phyloP scores from a whole-genome alignment of 768 basidiomycete species.

The Agaricus sinodeliciosus region DNA sequence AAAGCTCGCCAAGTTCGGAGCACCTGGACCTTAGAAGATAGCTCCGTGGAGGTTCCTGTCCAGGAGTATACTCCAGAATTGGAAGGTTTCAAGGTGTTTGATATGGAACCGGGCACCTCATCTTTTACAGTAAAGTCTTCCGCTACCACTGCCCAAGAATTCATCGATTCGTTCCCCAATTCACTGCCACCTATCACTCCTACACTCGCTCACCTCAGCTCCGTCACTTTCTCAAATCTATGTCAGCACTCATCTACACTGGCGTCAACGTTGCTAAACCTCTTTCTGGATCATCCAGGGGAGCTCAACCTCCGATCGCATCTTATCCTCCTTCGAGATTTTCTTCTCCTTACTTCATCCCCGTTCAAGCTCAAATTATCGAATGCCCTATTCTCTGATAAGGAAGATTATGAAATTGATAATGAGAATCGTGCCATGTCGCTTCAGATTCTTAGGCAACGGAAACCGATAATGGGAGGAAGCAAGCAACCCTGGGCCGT shows the following conservation, averaged over 20 bases:
- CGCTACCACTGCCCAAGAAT: slow-evolving; percentile 29
- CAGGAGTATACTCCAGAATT: slow-evolving; percentile 29
- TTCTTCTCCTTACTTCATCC: slow-evolving; percentile 65
- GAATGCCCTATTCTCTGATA: slow-evolving; percentile 73
- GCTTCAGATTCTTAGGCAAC: slow-evolving; percentile 27
- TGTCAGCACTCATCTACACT: slow-evolving; percentile 56
- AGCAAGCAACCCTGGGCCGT: slow-evolving; percentile 47
- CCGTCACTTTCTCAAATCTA: slow-evolving; percentile 57
- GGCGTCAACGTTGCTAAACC: slow-evolving; percentile 56
- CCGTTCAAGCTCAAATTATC: slow-evolving; percentile 67
- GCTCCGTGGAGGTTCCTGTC: background rate
- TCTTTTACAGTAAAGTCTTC: slow-evolving; percentile 20
- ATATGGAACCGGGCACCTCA: slow-evolving; percentile 55
- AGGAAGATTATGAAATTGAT: slow-evolving; percentile 41
- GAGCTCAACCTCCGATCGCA: slow-evolving; percentile 67
- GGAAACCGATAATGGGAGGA: slow-evolving; percentile 19
- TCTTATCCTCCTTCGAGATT: slow-evolving; percentile 63
- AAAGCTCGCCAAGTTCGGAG: background rate
- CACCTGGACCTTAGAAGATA: background rate
- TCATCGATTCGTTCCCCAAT: slow-evolving; percentile 54
- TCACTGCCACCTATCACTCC: slow-evolving; percentile 58
- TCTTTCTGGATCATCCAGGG: slow-evolving; percentile 58
- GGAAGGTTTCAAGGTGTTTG: slow-evolving; percentile 48
- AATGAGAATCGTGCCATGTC: slow-evolving; percentile 26
- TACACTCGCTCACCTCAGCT: slow-evolving; percentile 52